Conservation (phyloP, 805 yeast genomes). For the Candida dajiaensis region DNA sequence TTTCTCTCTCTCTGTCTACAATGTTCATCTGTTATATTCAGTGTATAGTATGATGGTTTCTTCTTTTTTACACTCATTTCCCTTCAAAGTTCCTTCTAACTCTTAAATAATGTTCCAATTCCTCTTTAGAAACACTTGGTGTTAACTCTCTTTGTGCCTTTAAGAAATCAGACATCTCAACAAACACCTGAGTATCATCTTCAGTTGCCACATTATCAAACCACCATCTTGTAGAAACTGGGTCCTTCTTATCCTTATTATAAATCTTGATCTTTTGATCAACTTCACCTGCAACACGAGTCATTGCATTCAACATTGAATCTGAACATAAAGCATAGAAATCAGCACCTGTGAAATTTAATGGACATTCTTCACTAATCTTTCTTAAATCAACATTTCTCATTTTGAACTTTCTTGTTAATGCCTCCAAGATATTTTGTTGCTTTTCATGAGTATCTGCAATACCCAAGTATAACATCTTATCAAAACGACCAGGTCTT, state of each 20-base stretch:
- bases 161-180: constrained; percentile 66
- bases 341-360: constrained; percentile 96
- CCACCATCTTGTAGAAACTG: constrained; percentile 78
- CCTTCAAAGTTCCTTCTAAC: constrained; percentile 85
- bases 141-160: constrained; percentile 65
- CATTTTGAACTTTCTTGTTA: constrained; percentile 75
- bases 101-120: constrained; percentile 70
- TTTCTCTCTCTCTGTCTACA: no score
- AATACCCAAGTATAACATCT: constrained; percentile 88
- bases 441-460: constrained; percentile 90
- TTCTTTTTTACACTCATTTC: background rate
- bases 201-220: constrained; percentile 72
- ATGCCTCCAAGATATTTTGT: constrained; percentile 75
- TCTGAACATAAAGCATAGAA: constrained; percentile 95
- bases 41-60: no score
- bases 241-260: constrained; percentile 39
- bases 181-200: constrained; percentile 64
- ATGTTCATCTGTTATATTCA: no score
- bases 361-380: constrained; percentile 71
- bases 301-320: constrained; percentile 95
- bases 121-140: constrained; percentile 87
- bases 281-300: constrained; percentile 72
- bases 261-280: constrained; percentile 55
- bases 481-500: constrained; percentile 94
- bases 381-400: constrained; percentile 51